These are phyloP conservation scores for Glycine latifolia DNA, from an alignment of 306 rosid genomes.

Conservation along the genomic window DNA sequence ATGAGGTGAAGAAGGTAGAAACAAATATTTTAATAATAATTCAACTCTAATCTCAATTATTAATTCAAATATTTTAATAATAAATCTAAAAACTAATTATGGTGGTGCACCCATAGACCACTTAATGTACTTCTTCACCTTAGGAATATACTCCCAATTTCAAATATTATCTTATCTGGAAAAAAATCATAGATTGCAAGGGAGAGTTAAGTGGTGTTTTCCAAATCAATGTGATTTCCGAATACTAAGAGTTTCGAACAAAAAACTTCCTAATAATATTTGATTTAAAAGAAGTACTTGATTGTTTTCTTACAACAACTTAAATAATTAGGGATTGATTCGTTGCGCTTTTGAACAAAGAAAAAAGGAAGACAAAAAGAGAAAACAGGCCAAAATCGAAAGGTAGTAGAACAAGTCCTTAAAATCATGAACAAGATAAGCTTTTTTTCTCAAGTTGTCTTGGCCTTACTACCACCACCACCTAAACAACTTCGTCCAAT, in stretches of 20 bases:
- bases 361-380: constrained; percentile 22
- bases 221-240: not conserved
- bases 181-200: too few species aligned
- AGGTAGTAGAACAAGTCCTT: constrained; percentile 10
- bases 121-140: too few species aligned
- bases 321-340: not conserved
- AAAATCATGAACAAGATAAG: constrained; percentile 37
- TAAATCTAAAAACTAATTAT: too few species aligned
- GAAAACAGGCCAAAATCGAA: not conserved
- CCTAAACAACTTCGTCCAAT: constrained; percentile 44
- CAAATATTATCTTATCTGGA: too few species aligned
- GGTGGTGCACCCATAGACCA: too few species aligned
- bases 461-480: not conserved
- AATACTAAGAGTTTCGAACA: not conserved
- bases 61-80: too few species aligned
- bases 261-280: not conserved
- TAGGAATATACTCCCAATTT: too few species aligned
- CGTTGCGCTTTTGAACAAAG: not conserved
- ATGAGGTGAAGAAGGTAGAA: too few species aligned
- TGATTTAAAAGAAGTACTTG: not conserved
- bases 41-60: too few species aligned
- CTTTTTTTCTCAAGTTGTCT: not conserved
- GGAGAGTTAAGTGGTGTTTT: not conserved
- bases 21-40: too few species aligned
- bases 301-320: not conserved